Conservation (phyloP, 345 rosid genomes). For the Syzygium aqueum region DNA sequence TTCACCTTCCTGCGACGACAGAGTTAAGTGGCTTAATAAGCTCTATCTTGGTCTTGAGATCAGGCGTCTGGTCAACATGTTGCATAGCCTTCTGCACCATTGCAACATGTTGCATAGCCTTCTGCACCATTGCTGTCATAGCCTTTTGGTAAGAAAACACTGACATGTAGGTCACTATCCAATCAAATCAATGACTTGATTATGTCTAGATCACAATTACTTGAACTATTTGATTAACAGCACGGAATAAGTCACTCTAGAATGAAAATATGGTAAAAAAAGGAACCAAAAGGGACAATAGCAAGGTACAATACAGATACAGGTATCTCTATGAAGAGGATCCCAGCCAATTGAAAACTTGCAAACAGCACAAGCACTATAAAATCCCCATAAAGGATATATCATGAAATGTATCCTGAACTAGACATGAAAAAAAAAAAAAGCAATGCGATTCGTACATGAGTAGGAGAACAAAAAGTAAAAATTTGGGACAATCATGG, state of each 20-base stretch:
- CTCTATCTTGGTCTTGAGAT: slow-evolving; percentile 77
- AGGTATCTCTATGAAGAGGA: too few relatives aligned
- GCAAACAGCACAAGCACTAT: too few relatives aligned
- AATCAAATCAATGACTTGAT: neutral
- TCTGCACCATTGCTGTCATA: slow-evolving; percentile 85
- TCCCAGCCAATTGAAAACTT: too few relatives aligned
- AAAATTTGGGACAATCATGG: neutral
- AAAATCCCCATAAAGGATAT: neutral
- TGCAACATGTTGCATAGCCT: slow-evolving; percentile 89
- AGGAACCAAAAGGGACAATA: neutral
- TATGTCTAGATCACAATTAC: neutral
- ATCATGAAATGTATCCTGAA: neutral
- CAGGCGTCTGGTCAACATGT: slow-evolving; percentile 84
- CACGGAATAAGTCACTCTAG: neutral
- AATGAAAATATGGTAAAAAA: neutral
- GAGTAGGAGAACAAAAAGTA: neutral
- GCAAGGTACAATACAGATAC: too few relatives aligned
- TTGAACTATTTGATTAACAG: neutral
- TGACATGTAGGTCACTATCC: neutral
- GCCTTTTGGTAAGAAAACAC: slow-evolving; percentile 29
- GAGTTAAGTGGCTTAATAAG: slow-evolving; percentile 66
- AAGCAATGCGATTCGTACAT: neutral
- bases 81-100: slow-evolving; percentile 95
- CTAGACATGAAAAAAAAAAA: neutral
- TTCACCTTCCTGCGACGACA: slow-evolving; percentile 73